phyloP scores from a whole-genome alignment of 352 stramenopile species.

The Pythium phragmiticola region DNA sequence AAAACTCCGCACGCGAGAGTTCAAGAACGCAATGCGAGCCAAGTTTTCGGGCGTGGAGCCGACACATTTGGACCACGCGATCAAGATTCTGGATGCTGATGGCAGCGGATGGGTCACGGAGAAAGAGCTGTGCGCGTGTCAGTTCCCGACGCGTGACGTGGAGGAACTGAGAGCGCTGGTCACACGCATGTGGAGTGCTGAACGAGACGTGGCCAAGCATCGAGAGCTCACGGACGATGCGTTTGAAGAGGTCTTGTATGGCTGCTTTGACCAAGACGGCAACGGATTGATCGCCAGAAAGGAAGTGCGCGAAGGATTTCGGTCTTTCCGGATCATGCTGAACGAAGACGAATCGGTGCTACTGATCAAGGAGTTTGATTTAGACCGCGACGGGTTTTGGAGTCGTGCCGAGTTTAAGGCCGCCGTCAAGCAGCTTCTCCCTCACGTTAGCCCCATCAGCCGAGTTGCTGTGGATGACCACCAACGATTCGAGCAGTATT shows the following conservation, averaged over 20 bases:
- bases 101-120: slow-evolving; percentile 70
- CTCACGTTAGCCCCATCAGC: not conserved
- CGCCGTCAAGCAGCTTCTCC: slow-evolving; percentile 44
- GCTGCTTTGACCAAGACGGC: slow-evolving; percentile 50
- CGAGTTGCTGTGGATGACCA: not conserved
- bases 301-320: slow-evolving; percentile 54
- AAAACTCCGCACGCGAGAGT: slow-evolving; percentile 57
- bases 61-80: slow-evolving; percentile 34
- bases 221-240: slow-evolving; percentile 11
- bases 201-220: slow-evolving; percentile 17
- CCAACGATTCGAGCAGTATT: not conserved
- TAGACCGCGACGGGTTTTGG: slow-evolving; percentile 53
- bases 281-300: slow-evolving; percentile 58
- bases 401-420: slow-evolving; percentile 44
- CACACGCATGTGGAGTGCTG: slow-evolving; percentile 30
- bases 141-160: slow-evolving; percentile 55
- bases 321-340: slow-evolving; percentile 38
- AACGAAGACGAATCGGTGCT: slow-evolving; percentile 38
- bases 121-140: slow-evolving; percentile 46
- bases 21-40: slow-evolving; percentile 50
- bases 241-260: slow-evolving; percentile 40
- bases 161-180: slow-evolving; percentile 56
- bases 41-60: slow-evolving; percentile 21
- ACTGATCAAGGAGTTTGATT: slow-evolving; percentile 58
- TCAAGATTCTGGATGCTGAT: slow-evolving; percentile 53